Conservation (phyloP, 2,329 filamentous ascomycete species). For the Aspergillus chevalieri region DNA sequence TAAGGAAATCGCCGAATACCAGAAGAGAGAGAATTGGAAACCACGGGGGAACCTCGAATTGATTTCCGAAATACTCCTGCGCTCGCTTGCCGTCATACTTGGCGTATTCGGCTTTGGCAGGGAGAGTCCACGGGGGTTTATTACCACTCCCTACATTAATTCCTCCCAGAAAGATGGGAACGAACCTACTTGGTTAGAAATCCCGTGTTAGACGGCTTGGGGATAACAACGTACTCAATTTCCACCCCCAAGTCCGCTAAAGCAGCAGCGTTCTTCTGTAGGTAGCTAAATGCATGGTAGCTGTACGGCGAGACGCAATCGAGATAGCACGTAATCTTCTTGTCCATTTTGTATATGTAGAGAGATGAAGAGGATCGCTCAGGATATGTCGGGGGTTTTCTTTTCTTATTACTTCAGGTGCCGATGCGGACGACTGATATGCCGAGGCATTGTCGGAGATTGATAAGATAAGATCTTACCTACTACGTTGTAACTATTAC, state of each 20-base stretch:
- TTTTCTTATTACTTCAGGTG: too few species aligned
- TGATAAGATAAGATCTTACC: too few species aligned
- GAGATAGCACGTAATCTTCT: slow-evolving; percentile 60
- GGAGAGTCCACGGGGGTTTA: slow-evolving; percentile 65
- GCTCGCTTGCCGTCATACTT: slow-evolving; percentile 45
- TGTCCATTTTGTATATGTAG: slow-evolving; percentile 42
- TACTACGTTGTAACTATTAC: too few species aligned
- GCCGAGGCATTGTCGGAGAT: too few species aligned
- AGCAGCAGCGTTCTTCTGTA: slow-evolving; percentile 50
- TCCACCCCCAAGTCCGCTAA: slow-evolving; percentile 56
- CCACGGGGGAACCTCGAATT: slow-evolving; percentile 41
- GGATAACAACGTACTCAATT: slow-evolving; percentile 53
- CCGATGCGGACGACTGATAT: too few species aligned
- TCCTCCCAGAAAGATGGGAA: slow-evolving; percentile 66
- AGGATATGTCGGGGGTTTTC: too few species aligned
- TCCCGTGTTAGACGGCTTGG: background rate
- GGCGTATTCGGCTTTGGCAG: slow-evolving; percentile 60
- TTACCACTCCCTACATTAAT: slow-evolving; percentile 63
- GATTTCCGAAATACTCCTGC: slow-evolving; percentile 45
- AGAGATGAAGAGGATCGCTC: too few species aligned
- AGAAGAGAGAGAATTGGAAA: slow-evolving; percentile 52
- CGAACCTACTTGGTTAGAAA: slow-evolving; percentile 45
- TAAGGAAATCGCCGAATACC: slow-evolving; percentile 36
- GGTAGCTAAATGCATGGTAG: slow-evolving; percentile 50
- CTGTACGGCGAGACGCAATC: slow-evolving; percentile 61